These are phyloP conservation scores for Davidsoniella eucalypti DNA, from an alignment of 2,329 filamentous ascomycete genomes.

Conservation along the genomic window DNA sequence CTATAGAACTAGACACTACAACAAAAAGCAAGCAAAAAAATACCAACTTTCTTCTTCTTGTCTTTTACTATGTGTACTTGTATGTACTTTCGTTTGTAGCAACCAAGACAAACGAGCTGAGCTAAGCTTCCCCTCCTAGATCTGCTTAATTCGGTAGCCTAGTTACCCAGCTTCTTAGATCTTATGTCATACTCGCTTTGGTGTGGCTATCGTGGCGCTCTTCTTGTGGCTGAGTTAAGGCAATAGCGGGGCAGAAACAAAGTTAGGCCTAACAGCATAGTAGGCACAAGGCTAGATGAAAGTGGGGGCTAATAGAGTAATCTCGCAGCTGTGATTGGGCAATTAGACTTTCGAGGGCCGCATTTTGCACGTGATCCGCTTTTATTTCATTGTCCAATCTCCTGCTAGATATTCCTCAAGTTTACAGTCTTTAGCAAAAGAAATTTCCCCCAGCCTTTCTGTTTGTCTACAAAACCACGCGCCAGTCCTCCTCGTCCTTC, in stretches of 20 bases:
- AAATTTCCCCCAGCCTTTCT: background rate
- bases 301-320: slow-evolving; percentile 1
- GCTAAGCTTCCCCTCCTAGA: too few relatives aligned
- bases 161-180: too few relatives aligned
- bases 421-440: background rate
- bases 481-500: background rate
- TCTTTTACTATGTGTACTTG: too few relatives aligned
- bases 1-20: too few relatives aligned
- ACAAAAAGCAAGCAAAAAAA: too few relatives aligned
- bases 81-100: too few relatives aligned
- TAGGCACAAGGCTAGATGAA: background rate
- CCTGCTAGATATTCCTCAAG: background rate
- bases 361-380: slow-evolving; percentile 6
- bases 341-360: background rate
- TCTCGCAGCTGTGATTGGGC: slow-evolving; percentile 2
- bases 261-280: too few relatives aligned
- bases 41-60: too few relatives aligned
- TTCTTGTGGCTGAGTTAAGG: background rate
- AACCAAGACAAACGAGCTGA: too few relatives aligned
- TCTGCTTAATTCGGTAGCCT: too few relatives aligned
- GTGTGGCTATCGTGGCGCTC: background rate
- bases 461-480: slow-evolving; percentile 2
- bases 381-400: slow-evolving; percentile 3
- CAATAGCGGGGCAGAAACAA: background rate
- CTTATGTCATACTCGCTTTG: background rate